phyloP scores from a whole-genome alignment of 2,329 filamentous ascomycete genomes.

The Geosmithia putterillii region DNA sequence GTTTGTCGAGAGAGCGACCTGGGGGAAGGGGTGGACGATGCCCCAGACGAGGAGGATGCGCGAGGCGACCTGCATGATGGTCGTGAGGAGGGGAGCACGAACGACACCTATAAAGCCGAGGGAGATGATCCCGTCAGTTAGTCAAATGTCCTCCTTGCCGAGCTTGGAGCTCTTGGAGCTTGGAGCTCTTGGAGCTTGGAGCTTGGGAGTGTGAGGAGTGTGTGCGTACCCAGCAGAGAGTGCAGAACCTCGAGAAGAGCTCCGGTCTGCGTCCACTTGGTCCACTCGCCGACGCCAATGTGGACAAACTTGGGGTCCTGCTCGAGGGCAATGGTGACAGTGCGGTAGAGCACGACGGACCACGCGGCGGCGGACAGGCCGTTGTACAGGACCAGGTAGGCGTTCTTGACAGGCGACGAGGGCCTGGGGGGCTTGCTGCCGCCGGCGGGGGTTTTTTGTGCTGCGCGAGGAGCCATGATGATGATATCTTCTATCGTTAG shows the following conservation, averaged over 20 bases:
- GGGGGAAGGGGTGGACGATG: constrained; percentile 63
- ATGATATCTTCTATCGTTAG: no score
- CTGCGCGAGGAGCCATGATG: background rate
- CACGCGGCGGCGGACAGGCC: constrained; percentile 64
- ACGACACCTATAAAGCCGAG: constrained; percentile 52
- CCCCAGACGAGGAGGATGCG: constrained; percentile 85
- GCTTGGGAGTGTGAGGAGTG: background rate
- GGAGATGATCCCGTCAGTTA: background rate
- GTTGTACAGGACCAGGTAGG: constrained; percentile 83
- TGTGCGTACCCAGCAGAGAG: constrained; percentile 53
- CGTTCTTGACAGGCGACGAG: constrained; percentile 30
- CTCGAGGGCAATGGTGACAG: constrained; percentile 39
- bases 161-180: no score
- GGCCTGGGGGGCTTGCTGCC: background rate
- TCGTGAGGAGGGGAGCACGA: constrained; percentile 73
- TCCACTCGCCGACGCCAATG: constrained; percentile 50
- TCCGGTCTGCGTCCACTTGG: constrained; percentile 71
- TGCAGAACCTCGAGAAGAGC: constrained; percentile 78
- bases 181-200: no score
- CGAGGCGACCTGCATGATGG: constrained; percentile 77
- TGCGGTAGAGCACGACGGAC: constrained; percentile 62
- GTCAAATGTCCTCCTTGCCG: no score
- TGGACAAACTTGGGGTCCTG: constrained; percentile 49
- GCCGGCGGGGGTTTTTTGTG: background rate
- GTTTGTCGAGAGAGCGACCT: constrained; percentile 39